Conservation (phyloP, 2,329 filamentous ascomycete species). For the Beauveria brongniartii region DNA sequence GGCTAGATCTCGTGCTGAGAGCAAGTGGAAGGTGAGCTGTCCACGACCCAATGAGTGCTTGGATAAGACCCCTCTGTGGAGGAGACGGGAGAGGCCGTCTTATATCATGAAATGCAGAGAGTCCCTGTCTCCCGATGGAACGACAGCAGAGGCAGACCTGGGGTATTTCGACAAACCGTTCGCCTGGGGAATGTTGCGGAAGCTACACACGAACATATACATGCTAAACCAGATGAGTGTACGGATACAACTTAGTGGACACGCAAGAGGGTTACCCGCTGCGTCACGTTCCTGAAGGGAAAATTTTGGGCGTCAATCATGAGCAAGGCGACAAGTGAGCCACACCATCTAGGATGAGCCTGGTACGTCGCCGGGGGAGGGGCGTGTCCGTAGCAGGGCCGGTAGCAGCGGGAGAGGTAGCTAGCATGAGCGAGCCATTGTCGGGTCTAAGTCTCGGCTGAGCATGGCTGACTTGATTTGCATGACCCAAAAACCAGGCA, state of each 20-base stretch:
- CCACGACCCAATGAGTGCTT: background rate
- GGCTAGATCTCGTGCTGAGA: background rate
- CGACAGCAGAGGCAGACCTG: background rate
- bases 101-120: background rate
- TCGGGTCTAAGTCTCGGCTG: background rate
- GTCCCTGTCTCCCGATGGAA: background rate
- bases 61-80: background rate
- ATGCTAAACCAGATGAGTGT: background rate
- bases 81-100: background rate
- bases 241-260: background rate
- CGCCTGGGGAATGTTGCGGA: background rate
- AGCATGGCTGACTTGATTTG: constrained; percentile 1
- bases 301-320: background rate
- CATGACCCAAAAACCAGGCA: background rate
- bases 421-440: background rate
- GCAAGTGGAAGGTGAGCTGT: background rate
- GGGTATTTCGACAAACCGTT: background rate
- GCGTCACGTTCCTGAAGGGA: background rate
- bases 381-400: background rate
- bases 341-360: constrained; percentile 1
- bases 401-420: background rate
- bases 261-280: background rate
- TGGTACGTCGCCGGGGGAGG: background rate
- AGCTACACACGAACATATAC: background rate
- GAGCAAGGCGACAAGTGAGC: background rate